Evolutionary conservation across 805 yeast genomes (phyloP).

Genomic region (Wickerhamiella musiphila): DNA sequence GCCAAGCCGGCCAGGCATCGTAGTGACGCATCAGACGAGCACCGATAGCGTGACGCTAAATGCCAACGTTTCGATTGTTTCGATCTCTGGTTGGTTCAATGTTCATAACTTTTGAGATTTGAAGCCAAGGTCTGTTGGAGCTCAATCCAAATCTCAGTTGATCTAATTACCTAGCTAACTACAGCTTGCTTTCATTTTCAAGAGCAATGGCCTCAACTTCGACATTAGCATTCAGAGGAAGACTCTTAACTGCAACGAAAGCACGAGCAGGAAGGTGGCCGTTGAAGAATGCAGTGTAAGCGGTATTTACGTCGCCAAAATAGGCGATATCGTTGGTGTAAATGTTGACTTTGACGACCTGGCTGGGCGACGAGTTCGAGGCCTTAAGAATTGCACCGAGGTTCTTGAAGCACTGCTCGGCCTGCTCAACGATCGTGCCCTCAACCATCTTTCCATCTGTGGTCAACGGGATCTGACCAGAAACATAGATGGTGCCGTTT

Average conservation of each 20-base stretch:
- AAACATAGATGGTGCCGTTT: constrained; percentile 72
- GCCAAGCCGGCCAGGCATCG: too few species aligned
- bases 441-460: constrained; percentile 60
- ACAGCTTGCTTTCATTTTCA: too few species aligned
- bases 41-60: too few species aligned
- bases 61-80: too few species aligned
- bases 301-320: constrained; percentile 72
- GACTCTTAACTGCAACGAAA: constrained; percentile 83
- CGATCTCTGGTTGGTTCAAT: too few species aligned
- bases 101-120: too few species aligned
- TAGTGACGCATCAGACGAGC: too few species aligned
- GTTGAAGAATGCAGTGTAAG: constrained; percentile 37
- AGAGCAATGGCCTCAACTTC: constrained; percentile 90
- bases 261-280: constrained; percentile 71
- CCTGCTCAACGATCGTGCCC: constrained; percentile 41
- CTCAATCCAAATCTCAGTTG: too few species aligned
- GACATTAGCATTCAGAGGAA: constrained; percentile 73
- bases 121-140: too few species aligned
- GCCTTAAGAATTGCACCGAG: constrained; percentile 53
- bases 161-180: too few species aligned
- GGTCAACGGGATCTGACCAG: constrained; percentile 90
- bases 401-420: constrained; percentile 26
- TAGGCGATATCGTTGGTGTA: constrained; percentile 82
- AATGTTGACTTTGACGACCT: constrained; percentile 73
- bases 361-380: constrained; percentile 67